A percentile compares a stretch with the other conserved stretches of the same genome.
phyloP scores from a whole-genome alignment of 139 green algal species.

The Penium margaritaceum region DNA sequence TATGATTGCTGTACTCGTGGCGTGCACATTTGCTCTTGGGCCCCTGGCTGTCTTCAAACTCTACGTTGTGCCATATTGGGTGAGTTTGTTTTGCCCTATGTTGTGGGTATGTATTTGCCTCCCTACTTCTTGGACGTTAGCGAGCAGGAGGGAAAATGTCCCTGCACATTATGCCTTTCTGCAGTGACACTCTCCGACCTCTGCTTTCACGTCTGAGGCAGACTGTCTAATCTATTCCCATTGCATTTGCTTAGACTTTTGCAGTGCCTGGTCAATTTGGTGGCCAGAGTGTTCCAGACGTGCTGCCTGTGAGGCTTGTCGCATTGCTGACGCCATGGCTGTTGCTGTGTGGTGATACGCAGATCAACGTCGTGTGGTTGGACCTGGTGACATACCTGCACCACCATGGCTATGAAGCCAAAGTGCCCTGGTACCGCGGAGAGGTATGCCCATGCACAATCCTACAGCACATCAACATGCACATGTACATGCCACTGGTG shows the following conservation, averaged over 20 bases:
- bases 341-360: background rate
- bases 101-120: no score
- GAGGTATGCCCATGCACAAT: slow-evolving; percentile 22
- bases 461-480: no score
- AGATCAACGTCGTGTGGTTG: slow-evolving; percentile 83
- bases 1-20: slow-evolving; percentile 73
- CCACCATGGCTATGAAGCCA: slow-evolving; percentile 75
- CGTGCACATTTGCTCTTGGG: slow-evolving; percentile 63
- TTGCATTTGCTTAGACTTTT: no score
- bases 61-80: slow-evolving; percentile 83
- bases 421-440: slow-evolving; percentile 85
- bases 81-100: no score
- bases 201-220: background rate
- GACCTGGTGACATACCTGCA: slow-evolving; percentile 93
- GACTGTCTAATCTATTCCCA: background rate
- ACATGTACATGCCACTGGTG: no score
- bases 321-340: background rate
- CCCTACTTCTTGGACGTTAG: no score
- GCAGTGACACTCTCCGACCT: background rate
- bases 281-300: no score
- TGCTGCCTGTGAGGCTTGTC: no score
- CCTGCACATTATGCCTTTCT: no score
- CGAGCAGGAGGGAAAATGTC: no score
- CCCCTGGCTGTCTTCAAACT: slow-evolving; percentile 72
- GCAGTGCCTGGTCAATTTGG: no score